Evolutionary conservation across 768 basidiomycete genomes (phyloP).

Genomic region (Tulasnella sp.): DNA sequence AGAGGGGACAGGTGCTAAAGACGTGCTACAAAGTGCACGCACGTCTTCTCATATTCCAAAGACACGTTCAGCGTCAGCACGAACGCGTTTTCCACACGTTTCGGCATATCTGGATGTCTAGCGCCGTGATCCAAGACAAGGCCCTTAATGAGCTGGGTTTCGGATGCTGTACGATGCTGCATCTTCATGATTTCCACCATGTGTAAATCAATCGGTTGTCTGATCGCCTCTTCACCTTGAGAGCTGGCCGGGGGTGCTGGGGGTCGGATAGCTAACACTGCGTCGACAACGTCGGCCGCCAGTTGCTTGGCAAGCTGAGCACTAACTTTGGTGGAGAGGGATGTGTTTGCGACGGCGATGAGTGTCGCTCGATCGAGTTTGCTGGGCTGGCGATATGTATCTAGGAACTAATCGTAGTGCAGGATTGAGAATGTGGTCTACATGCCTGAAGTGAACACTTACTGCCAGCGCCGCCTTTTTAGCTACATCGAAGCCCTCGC

Average conservation of each 20-base stretch:
- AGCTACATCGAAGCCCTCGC: conserved; percentile 90
- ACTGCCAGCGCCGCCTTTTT: conserved; percentile 90
- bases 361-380: conserved; percentile 82
- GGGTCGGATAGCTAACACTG: conserved; percentile 71
- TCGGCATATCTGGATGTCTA: conserved; percentile 98
- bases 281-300: conserved; percentile 88
- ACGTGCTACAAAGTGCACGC: too few species aligned
- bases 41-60: conserved; percentile 99
- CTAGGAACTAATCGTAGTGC: conserved; percentile 71
- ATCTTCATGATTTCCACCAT: conserved; percentile 99
- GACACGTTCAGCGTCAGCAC: conserved; percentile 95
- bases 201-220: conserved; percentile 91
- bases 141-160: conserved; percentile 91
- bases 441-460: conserved; percentile 25
- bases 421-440: conserved; percentile 18
- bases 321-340: conserved; percentile 87
- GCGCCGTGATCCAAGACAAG: conserved; percentile 96
- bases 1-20: too few species aligned
- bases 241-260: conserved; percentile 40
- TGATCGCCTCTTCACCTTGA: conserved; percentile 61
- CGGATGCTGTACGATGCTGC: conserved; percentile 96
- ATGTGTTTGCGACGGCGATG: conserved; percentile 90
- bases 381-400: conserved; percentile 69
- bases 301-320: conserved; percentile 72
- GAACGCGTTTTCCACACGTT: conserved; percentile 91